Evolutionary conservation across 192 early-diverging fungal genomes (phyloP), one percentile per base, ranked within the genome.

Genomic region (Geosiphon pyriformis): DNA sequence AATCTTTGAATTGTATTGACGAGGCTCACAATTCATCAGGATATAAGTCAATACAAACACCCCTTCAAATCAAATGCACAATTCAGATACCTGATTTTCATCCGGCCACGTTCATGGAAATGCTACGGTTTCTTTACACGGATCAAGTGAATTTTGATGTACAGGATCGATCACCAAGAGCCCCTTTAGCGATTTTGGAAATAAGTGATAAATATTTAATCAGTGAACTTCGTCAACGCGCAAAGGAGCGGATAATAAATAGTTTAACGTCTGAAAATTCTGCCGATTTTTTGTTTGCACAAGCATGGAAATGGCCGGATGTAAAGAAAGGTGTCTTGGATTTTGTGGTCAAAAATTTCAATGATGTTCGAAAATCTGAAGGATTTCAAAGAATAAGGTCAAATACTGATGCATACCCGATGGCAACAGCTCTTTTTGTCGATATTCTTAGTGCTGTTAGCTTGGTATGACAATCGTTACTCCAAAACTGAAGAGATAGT

Each of bases 191-290:
- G 20, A 60, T 60, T 17, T 0, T 37, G 4, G 30, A 20, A 8
- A 60, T 60, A 11, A 30, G 25, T 26, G 59, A 60, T 60, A 60
- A 60, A 60, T 60, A 60, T 12, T 25, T 60, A 20, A 33, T 60
- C 17, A 23, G 20, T 1, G 35, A 60, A 33, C 32, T 60, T 22
- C 32, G 59, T 6, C n/a, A 60, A 22, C 23, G 27, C 2, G 59
- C 59, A 18, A 60, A 60, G 32, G 22, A n/a, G 15, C 25, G 31
- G 37, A 33, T 60, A 20, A n/a, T 33, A 12, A 26, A 25, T 33
- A 60, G 20, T 60, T 37, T 60, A 20, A 42, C 31, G 12, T 18
- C 31, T 23, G 59, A 60, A 34, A 60, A 46, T 60, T 60, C 33
- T 7, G 59, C 59, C 1, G 31, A 30, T n/a, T 30, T 60, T 37